Base-by-base conservation (phyloP, 306 rosid species). In the Leucaena leucocephala region DNA sequence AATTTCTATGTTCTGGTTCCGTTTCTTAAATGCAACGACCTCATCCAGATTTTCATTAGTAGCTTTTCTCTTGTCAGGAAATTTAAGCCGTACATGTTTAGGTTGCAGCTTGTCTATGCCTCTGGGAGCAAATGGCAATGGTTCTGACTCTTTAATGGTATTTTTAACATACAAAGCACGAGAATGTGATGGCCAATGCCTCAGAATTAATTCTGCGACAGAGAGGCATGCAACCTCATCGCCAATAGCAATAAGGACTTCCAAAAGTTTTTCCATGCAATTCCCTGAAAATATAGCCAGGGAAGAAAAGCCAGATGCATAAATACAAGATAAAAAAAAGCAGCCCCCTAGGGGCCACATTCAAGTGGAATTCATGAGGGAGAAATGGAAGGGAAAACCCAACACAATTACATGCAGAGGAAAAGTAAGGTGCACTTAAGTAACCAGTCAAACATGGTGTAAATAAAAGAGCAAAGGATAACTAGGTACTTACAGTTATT, bases 231-330 rank as follows among this genome's bases (percentile, higher is more conserved):
- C 91, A 78, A 92, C 96, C 91, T 95, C 98, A 82, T 95, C 98
- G 40, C 98, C 97, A 75, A 95, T 92, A 74, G 98, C 98, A 76
- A 95, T 92, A 64, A 95, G 98, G 79, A 95, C 98, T 92, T 95
- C 98, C 91, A 95, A 82, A 82, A 95, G 95, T 68, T 95, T 95
- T 86, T 95, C 98, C 98, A 95, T 95, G 89, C 98, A 95, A 83
- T 95, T 95, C 98, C 98, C 98, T 95, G 84, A 69, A 86, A 55
- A 69, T 52, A 59, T 8, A 77, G 67, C 55, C 45, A 43, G 19
- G 21, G 39, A 8, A 40, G 48, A 10, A 43, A 10, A 61, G 65
- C 38, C 15, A 59, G 40, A 81, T 64, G 50, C n/a, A 62, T 62
- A 79, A 68, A 44, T 67, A 68, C 54, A 14, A 16, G 9, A 36